phyloP scores from a whole-genome alignment of 108 stramenopile species.

The Discostella stelligeroides region DNA sequence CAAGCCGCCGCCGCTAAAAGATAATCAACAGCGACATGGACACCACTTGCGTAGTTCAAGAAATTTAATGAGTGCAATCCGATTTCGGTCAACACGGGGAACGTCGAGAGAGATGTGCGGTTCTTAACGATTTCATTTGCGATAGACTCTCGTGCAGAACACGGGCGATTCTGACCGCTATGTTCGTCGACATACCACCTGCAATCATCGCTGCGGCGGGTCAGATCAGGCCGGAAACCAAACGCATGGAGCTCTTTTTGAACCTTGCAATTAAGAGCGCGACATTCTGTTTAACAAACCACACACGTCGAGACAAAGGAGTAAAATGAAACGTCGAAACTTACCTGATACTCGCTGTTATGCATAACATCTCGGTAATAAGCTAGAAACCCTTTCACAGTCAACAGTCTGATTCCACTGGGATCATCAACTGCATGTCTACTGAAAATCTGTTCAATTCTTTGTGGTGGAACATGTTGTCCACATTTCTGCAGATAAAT shows the following conservation, averaged over 20 bases:
- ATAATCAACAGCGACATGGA: slow-evolving; percentile 61
- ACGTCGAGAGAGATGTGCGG: slow-evolving; percentile 13
- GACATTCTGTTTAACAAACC: slow-evolving; percentile 1
- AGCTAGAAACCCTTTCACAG: slow-evolving; percentile 83
- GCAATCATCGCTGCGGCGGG: slow-evolving; percentile 49
- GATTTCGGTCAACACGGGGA: slow-evolving; percentile 53
- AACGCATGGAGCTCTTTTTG: slow-evolving; percentile 68
- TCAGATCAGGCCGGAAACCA: slow-evolving; percentile 86
- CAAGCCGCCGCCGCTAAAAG: slow-evolving; percentile 60
- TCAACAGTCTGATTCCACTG: slow-evolving; percentile 61
- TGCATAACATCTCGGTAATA: slow-evolving; percentile 84
- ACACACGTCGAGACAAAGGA: neutral
- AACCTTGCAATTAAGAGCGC: slow-evolving; percentile 39
- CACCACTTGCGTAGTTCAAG: slow-evolving; percentile 29
- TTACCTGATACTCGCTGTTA: slow-evolving; percentile 62
- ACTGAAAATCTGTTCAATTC: slow-evolving; percentile 77
- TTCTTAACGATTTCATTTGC: slow-evolving; percentile 63
- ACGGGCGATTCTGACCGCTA: slow-evolving; percentile 29
- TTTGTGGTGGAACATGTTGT: slow-evolving; percentile 63
- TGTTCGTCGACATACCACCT: slow-evolving; percentile 43
- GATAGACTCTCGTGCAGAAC: slow-evolving; percentile 61
- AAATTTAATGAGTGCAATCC: slow-evolving; percentile 46
- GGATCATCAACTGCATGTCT: slow-evolving; percentile 42
- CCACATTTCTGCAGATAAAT: slow-evolving; percentile 74
- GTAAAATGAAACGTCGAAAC: slow-evolving; percentile 13